Conservation (phyloP, 2,329 filamentous ascomycete genomes). For the Tolypocladium pustulatum region DNA sequence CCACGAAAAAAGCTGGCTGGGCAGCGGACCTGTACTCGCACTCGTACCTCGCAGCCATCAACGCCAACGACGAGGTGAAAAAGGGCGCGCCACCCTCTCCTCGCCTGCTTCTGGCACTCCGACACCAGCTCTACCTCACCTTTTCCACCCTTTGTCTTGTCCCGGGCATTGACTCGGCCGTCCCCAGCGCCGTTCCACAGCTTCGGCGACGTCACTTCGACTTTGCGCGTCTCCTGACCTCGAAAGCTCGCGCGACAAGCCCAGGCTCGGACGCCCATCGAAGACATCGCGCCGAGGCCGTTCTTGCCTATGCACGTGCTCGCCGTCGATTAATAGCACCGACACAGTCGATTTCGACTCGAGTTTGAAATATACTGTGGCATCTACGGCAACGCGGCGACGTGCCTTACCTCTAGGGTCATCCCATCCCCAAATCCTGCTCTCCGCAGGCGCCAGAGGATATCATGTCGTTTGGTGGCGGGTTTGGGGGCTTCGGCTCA, state of each 20-base stretch:
- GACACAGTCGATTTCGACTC: background rate
- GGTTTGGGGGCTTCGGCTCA: slow-evolving; percentile 48
- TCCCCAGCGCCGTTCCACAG: background rate
- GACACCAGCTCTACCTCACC: slow-evolving; percentile 5
- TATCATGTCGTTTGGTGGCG: slow-evolving; percentile 47
- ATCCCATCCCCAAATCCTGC: background rate
- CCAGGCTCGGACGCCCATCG: background rate
- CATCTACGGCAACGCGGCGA: background rate
- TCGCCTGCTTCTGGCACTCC: slow-evolving; percentile 6
- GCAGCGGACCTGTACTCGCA: background rate
- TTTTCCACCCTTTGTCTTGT: slow-evolving; percentile 6
- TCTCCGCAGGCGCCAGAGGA: slow-evolving; percentile 2
- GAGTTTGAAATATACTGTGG: background rate
- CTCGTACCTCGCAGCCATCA: background rate
- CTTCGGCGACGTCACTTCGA: background rate
- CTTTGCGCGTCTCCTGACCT: background rate
- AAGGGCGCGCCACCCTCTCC: slow-evolving; percentile 16
- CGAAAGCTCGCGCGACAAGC: background rate
- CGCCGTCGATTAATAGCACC: background rate
- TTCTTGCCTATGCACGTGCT: background rate
- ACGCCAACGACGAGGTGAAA: slow-evolving; percentile 13
- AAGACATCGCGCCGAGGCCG: background rate
- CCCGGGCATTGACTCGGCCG: background rate
- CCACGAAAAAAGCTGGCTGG: slow-evolving; percentile 21
- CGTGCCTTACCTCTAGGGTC: background rate